Evolutionary conservation across 2,329 filamentous ascomycete genomes (phyloP), one percentile per base, ranked within the genome.

Genomic region (Alternaria novae-zelandiae): DNA sequence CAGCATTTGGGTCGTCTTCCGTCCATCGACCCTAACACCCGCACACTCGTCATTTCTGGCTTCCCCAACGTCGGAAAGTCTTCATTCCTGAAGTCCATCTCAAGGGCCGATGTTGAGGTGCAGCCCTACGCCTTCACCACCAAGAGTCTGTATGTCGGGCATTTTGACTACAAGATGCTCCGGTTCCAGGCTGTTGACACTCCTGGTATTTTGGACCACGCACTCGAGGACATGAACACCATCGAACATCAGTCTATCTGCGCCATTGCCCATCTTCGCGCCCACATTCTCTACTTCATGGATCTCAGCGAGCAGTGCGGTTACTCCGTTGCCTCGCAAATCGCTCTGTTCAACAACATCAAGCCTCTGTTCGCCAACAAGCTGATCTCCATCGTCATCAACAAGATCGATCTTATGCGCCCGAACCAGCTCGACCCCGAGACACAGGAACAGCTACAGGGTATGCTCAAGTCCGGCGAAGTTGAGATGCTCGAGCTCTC

Each of bases 201-300:
- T 11, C 95, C 95, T n/a, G 96, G 96, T 86, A 97, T 99, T 71
- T 85, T 99, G 65, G 96, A 99, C 74, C 96, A 99, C 80, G 94
- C 95, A 36, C 88, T 99, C 9, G 96, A 98, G 83, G 96, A 98
- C 84, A 99, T 98, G 96, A 79, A 97, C 84, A 98, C 96, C 4
- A 99, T 99, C 78, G 96, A 99, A 83, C 98, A 98, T 93, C 96
- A 98, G 85, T 92, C 92, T 66, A 97, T 99, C 72, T 98, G 95
- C 17, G 96, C 96, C 11, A 97, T 99, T 83, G 96, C 96, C 55
- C 96, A 99, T 85, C 86, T 99, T 78, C 89, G 95, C 74, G 96
- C 94, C 45, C 95, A 95, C 60, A 96, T 99, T 69, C 86, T 98
- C 64, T 98, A 98, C 83, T 98, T 98, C 79, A 97, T 98, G 92